Conservation (phyloP, 2,329 filamentous ascomycete genomes). For the Ustulina deusta region DNA sequence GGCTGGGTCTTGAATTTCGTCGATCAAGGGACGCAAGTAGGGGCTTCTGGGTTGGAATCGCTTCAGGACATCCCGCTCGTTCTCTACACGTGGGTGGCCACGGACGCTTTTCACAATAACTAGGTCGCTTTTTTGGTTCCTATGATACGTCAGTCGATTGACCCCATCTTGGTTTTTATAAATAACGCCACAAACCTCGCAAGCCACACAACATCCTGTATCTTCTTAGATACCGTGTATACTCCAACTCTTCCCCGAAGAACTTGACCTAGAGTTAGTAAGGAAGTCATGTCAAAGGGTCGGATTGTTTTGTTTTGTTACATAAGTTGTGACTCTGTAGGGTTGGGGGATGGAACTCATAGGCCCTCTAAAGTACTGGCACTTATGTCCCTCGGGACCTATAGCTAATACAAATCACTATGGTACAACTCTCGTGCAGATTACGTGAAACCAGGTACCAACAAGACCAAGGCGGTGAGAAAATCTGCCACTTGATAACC, state of each 20-base stretch:
- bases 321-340: not conserved
- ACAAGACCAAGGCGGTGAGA: too few species aligned
- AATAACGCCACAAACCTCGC: constrained; percentile 1
- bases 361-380: too few species aligned
- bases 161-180: not conserved
- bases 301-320: not conserved
- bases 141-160: not conserved
- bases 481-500: too few species aligned
- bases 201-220: constrained; percentile 9
- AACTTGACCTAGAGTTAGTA: not conserved
- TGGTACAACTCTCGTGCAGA: too few species aligned
- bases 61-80: constrained; percentile 13
- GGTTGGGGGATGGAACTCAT: too few species aligned
- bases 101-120: constrained; percentile 10
- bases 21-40: not conserved
- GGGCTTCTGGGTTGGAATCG: constrained; percentile 8
- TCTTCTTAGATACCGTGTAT: constrained; percentile 17
- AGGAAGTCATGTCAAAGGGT: not conserved
- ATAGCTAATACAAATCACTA: too few species aligned
- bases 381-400: too few species aligned
- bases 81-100: not conserved
- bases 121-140: not conserved
- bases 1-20: constrained; percentile 17
- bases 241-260: constrained; percentile 12
- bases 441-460: too few species aligned